A percentile compares a stretch with the other conserved stretches of the same genome.
These are phyloP conservation scores for Penicillium diatomitis DNA, from an alignment of 495 filamentous ascomycete species.

Conservation along the genomic window DNA sequence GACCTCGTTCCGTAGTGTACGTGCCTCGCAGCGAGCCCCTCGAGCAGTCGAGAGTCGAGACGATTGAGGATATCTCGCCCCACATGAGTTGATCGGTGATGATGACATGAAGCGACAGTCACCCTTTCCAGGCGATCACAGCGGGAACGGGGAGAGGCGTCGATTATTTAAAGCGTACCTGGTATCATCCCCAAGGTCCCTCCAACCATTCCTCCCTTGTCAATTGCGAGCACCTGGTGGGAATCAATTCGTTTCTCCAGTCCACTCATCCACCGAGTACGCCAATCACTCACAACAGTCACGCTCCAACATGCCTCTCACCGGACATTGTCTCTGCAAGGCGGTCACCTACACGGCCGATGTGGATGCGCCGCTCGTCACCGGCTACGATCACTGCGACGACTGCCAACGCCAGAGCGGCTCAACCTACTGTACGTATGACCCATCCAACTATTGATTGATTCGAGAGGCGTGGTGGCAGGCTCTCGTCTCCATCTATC, in stretches of 20 bases:
- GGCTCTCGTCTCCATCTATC: too few species aligned
- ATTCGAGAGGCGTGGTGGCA: too few species aligned
- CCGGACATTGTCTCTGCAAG: conserved; percentile 63
- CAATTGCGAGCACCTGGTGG: conserved; percentile 24
- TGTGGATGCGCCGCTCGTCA: conserved; percentile 43
- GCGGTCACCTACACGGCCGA: conserved; percentile 55
- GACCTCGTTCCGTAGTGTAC: too few species aligned
- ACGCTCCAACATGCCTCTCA: conserved; percentile 48
- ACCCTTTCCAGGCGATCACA: too few species aligned
- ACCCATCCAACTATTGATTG: not conserved
- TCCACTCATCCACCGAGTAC: too few species aligned
- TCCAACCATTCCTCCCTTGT: not conserved
- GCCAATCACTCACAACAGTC: not conserved
- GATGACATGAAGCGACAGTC: too few species aligned
- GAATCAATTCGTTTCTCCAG: conserved; percentile 4
- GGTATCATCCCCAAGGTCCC: conserved; percentile 28
- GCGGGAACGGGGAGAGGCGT: too few species aligned
- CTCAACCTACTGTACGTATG: conserved; percentile 52
- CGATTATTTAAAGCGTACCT: too few species aligned
- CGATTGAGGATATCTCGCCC: too few species aligned
- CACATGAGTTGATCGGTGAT: too few species aligned
- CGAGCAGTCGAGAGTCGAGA: too few species aligned
- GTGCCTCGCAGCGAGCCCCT: too few species aligned
- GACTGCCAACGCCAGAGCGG: conserved; percentile 63
- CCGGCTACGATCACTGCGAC: conserved; percentile 62